Percentiles rank a stretch among this genome's conserved stretches.
Conservation (phyloP, 1,284 basidiomycete species). For the Boletellus sp. region DNA sequence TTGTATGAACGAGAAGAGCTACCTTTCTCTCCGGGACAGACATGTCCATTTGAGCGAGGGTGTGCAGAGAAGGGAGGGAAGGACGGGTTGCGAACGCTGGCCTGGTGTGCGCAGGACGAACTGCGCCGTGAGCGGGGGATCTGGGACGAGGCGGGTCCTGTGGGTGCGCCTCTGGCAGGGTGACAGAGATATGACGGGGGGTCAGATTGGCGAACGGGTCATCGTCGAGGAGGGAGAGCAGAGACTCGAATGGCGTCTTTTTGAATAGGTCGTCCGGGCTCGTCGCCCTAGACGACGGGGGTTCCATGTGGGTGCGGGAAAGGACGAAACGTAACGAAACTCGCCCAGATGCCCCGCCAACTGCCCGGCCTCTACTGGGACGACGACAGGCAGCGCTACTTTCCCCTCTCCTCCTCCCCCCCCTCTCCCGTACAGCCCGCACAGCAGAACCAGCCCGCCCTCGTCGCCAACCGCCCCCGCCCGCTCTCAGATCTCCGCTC, state of each 20-base stretch:
- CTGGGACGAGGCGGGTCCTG: slow-evolving; percentile 26
- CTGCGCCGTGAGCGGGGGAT: slow-evolving; percentile 38
- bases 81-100: slow-evolving; percentile 59
- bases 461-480: background rate
- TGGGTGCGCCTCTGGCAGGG: too few relatives aligned
- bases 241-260: background rate
- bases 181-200: background rate
- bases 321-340: background rate
- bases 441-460: background rate
- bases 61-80: slow-evolving; percentile 62
- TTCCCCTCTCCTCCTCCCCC: slow-evolving; percentile 34
- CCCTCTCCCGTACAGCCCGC: background rate
- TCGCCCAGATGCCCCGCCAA: slow-evolving; percentile 38
- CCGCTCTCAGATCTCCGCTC: slow-evolving; percentile 17
- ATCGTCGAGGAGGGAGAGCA: slow-evolving; percentile 44
- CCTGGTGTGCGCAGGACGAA: slow-evolving; percentile 52
- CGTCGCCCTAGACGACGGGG: too few relatives aligned
- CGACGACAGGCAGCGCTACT: slow-evolving; percentile 47
- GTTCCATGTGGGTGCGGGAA: background rate
- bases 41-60: slow-evolving; percentile 55
- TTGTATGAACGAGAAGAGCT: slow-evolving; percentile 12
- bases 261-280: background rate
- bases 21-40: slow-evolving; percentile 53
- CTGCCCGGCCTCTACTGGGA: slow-evolving; percentile 57
- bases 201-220: slow-evolving; percentile 66